These are phyloP conservation scores for Fusarium pseudocircinatum DNA, from an alignment of 2,329 filamentous ascomycete species.

Conservation along the genomic window DNA sequence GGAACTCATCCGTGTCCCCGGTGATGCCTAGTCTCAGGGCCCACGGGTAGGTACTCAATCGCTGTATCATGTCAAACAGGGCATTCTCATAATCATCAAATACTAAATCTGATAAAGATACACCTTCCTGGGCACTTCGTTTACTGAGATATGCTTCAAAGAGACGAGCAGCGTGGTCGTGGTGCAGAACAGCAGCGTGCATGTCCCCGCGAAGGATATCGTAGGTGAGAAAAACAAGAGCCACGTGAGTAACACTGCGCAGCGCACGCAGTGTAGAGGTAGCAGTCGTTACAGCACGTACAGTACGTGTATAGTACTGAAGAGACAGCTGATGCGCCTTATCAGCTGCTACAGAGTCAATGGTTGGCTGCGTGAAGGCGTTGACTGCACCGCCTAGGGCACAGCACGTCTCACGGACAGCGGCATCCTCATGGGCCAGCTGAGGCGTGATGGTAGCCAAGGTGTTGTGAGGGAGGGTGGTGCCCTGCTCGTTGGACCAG, in stretches of 20 bases:
- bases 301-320: constrained; percentile 33
- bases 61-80: constrained; percentile 34
- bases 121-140: constrained; percentile 19
- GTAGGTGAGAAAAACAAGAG: constrained; percentile 36
- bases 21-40: constrained; percentile 21
- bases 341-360: constrained; percentile 14
- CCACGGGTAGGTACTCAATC: constrained; percentile 36
- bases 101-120: constrained; percentile 10
- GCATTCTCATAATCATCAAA: constrained; percentile 29
- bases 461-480: constrained; percentile 29
- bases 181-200: constrained; percentile 26
- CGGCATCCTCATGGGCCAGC: constrained; percentile 25
- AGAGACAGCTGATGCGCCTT: constrained; percentile 19
- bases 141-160: constrained; percentile 30
- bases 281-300: constrained; percentile 13
- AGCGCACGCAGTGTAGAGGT: constrained; percentile 1
- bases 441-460: constrained; percentile 35
- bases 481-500: constrained; percentile 28
- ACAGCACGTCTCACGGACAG: constrained; percentile 35
- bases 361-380: constrained; percentile 19
- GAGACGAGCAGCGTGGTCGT: constrained; percentile 31
- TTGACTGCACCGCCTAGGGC: constrained; percentile 30
- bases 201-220: constrained; percentile 36
- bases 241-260: constrained; percentile 29
- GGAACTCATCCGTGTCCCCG: neutral